Percentiles rank a stretch among this genome's conserved stretches.
Evolutionary conservation across 78 protist genomes (phyloP).

Genomic region (Creolimax fragrantissima): DNA sequence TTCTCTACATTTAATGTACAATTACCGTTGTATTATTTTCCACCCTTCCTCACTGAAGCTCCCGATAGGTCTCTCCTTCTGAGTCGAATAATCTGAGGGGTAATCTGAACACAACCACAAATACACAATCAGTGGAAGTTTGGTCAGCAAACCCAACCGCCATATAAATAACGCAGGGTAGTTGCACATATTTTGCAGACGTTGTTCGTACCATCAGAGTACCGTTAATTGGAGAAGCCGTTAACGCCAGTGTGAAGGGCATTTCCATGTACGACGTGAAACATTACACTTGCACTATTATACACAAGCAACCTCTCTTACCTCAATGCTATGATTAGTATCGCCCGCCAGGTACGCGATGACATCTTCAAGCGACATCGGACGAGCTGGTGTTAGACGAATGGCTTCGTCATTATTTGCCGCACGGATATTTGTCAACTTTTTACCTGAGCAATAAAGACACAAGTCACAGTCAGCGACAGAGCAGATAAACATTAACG

Average conservation of each 20-base stretch:
- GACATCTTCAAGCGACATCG: constrained; percentile 60
- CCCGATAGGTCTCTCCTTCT: background rate
- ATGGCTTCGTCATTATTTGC: constrained; percentile 46
- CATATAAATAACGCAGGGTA: background rate
- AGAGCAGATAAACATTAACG: too few relatives aligned
- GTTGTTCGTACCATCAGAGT: too few relatives aligned
- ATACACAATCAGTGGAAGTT: background rate
- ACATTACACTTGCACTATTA: too few relatives aligned
- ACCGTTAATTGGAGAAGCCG: too few relatives aligned
- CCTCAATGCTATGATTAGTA: background rate
- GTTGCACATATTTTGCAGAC: background rate
- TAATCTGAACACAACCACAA: background rate
- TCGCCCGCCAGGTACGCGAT: constrained; percentile 44
- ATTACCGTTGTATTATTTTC: too few relatives aligned
- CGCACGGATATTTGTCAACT: constrained; percentile 64
- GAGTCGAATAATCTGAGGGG: background rate
- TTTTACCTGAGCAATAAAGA: constrained; percentile 54
- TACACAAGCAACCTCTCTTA: too few relatives aligned
- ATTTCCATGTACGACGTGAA: background rate
- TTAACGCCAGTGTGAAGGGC: background rate
- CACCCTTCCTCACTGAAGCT: background rate
- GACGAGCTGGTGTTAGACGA: constrained; percentile 45
- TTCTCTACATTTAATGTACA: too few relatives aligned
- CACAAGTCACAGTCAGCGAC: too few relatives aligned
- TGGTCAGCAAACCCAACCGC: background rate